Conservation (phyloP, 202 grass and related monocot species). For the Panicum virgatum region DNA sequence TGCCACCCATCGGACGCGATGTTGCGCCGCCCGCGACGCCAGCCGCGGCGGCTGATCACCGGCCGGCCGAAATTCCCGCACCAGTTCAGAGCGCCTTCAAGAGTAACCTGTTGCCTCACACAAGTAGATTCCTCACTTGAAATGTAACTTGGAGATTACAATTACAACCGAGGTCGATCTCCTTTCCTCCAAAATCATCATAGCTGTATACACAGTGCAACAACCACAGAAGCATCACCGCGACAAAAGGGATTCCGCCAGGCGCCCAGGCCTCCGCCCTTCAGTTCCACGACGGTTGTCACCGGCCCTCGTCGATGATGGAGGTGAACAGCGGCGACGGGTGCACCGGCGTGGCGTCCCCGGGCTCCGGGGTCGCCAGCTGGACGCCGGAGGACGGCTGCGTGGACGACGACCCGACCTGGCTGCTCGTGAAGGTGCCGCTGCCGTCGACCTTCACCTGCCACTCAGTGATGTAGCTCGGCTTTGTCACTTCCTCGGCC, state of each 20-base stretch:
- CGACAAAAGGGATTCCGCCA: too few species aligned
- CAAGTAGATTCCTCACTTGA: not conserved
- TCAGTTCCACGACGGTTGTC: not conserved
- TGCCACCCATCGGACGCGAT: too few species aligned
- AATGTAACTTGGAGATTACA: not conserved
- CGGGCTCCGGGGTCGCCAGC: not conserved
- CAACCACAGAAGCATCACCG: not conserved
- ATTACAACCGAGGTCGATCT: not conserved
- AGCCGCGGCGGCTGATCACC: not conserved
- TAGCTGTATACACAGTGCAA: not conserved
- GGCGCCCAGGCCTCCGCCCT: not conserved
- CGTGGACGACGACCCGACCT: constrained; percentile 17
- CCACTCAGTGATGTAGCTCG: constrained; percentile 74
- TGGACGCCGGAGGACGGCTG: constrained; percentile 9
- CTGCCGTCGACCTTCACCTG: constrained; percentile 50
- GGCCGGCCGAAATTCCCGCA: too few species aligned
- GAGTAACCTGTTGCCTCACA: not conserved
- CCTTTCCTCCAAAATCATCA: not conserved
- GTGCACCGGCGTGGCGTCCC: not conserved
- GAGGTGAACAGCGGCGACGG: constrained; percentile 33
- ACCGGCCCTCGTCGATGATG: constrained; percentile 43
- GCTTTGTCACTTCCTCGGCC: constrained; percentile 32
- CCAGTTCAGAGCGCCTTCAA: too few species aligned
- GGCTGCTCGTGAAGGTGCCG: constrained; percentile 39
- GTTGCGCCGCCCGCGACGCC: not conserved